Evolutionary conservation across 2,329 filamentous ascomycete species (phyloP).

Genomic region (Meredithiella fracta): DNA sequence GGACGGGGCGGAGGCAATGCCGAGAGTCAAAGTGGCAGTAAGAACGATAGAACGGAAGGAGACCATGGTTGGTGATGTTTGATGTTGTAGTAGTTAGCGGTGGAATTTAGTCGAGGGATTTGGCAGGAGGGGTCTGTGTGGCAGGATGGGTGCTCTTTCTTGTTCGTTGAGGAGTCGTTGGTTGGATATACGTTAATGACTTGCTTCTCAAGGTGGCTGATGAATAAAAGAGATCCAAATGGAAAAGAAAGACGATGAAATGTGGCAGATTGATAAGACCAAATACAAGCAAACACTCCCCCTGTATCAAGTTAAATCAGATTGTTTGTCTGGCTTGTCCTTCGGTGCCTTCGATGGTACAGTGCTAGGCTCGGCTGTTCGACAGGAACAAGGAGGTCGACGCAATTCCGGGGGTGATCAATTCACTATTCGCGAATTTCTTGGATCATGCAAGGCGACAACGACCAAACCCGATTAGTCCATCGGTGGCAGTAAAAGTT

Average conservation of each 20-base stretch:
- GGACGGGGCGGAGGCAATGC: constrained; percentile 5
- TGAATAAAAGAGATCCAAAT: neutral
- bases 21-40: constrained; percentile 7
- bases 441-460: neutral
- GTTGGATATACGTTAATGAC: neutral
- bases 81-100: neutral
- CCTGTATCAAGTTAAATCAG: neutral
- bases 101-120: neutral
- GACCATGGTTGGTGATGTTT: constrained; percentile 2
- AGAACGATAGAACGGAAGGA: constrained; percentile 7
- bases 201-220: neutral
- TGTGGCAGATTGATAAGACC: neutral
- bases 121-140: neutral
- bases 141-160: no score
- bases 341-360: neutral
- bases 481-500: no score
- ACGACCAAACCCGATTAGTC: neutral
- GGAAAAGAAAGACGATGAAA: neutral
- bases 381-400: neutral
- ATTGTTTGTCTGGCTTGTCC: neutral
- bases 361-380: neutral
- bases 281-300: neutral
- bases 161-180: neutral
- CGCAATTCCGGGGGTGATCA: neutral
- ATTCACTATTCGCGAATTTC: neutral